phyloP scores from a whole-genome alignment of 805 yeast species.

The Candida mattraensis region DNA sequence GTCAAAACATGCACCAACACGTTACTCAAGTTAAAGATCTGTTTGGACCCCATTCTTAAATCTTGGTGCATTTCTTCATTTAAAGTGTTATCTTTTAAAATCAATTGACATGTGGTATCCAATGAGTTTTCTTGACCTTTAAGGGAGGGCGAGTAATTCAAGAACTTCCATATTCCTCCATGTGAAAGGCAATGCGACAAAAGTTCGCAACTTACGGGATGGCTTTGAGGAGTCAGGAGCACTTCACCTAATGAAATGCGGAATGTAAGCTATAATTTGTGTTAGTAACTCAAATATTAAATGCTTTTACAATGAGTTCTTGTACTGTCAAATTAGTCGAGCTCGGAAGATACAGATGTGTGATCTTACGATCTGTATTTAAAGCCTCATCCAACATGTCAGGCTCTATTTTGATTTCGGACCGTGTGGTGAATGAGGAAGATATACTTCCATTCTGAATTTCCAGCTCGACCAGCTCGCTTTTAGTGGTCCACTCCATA shows the following conservation, averaged over 20 bases:
- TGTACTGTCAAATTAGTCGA: constrained; percentile 7
- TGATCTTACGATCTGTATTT: no score
- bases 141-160: constrained; percentile 10
- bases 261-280: constrained; percentile 10
- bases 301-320: background rate
- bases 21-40: constrained; percentile 12
- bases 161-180: constrained; percentile 17
- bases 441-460: no score
- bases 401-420: no score
- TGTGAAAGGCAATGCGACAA: constrained; percentile 16
- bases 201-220: constrained; percentile 21
- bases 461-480: no score
- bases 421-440: no score
- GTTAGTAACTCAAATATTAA: background rate
- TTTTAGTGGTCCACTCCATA: no score
- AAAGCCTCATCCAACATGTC: no score
- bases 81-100: constrained; percentile 14
- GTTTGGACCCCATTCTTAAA: constrained; percentile 9
- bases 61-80: constrained; percentile 18
- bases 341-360: constrained; percentile 12
- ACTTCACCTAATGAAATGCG: constrained; percentile 11
- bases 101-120: constrained; percentile 9
- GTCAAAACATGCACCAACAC: constrained; percentile 10
- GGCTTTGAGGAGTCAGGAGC: constrained; percentile 5
- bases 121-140: background rate